phyloP scores from a whole-genome alignment of 108 stramenopile species.

The Epithemia pelagica region DNA sequence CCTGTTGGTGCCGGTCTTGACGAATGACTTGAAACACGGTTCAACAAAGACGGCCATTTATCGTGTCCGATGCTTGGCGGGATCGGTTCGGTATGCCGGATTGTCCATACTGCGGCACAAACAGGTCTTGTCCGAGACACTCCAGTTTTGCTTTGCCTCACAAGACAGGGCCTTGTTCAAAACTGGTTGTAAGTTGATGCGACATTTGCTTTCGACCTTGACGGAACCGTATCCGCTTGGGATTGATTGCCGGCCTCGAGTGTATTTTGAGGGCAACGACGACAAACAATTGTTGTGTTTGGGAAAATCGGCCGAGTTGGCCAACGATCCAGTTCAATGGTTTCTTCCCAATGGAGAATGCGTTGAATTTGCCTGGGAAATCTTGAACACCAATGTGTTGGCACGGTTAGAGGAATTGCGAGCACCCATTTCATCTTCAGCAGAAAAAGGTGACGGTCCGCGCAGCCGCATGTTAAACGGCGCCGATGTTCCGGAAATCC shows the following conservation, averaged over 20 bases:
- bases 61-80: slow-evolving; percentile 71
- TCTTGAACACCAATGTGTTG: slow-evolving; percentile 37
- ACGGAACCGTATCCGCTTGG: slow-evolving; percentile 67
- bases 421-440: background rate
- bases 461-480: slow-evolving; percentile 10
- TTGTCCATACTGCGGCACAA: slow-evolving; percentile 44
- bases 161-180: slow-evolving; percentile 74
- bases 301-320: slow-evolving; percentile 43
- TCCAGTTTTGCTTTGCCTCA: slow-evolving; percentile 55
- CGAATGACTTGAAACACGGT: slow-evolving; percentile 54
- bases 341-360: slow-evolving; percentile 62
- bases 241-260: slow-evolving; percentile 23
- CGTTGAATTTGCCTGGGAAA: slow-evolving; percentile 51
- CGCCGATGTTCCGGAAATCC: slow-evolving; percentile 26
- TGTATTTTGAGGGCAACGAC: slow-evolving; percentile 8
- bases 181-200: slow-evolving; percentile 80
- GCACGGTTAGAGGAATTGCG: slow-evolving; percentile 16
- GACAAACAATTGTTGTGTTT: slow-evolving; percentile 17
- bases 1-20: slow-evolving; percentile 56
- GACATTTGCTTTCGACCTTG: slow-evolving; percentile 72
- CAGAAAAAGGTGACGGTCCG: slow-evolving; percentile 5
- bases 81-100: slow-evolving; percentile 68
- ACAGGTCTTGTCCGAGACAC: slow-evolving; percentile 35
- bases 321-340: slow-evolving; percentile 52
- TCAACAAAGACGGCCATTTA: slow-evolving; percentile 73